These are phyloP conservation scores for Plasmodium vivax DNA, from an alignment of 169 alveolate genomes.

Conservation along the genomic window DNA sequence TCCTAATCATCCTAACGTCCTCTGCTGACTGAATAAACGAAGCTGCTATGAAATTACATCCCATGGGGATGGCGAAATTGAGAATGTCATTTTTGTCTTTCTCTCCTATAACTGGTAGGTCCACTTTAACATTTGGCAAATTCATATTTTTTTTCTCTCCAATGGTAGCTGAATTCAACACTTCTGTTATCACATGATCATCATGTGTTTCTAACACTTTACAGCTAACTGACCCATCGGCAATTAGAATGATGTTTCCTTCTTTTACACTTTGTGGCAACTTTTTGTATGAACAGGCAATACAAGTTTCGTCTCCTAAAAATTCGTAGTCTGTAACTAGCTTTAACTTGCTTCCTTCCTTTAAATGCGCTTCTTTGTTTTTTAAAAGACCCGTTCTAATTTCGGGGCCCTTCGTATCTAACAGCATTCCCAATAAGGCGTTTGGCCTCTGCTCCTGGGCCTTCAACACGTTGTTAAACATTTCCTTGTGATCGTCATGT, in stretches of 20 bases:
- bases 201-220: constrained; percentile 92
- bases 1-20: constrained; percentile 83
- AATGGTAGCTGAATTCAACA: constrained; percentile 92
- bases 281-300: constrained; percentile 94
- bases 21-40: constrained; percentile 89
- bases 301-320: constrained; percentile 92
- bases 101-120: constrained; percentile 97
- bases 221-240: constrained; percentile 96
- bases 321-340: constrained; percentile 95
- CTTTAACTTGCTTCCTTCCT: constrained; percentile 93
- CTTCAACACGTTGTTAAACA: constrained; percentile 89
- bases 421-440: constrained; percentile 92
- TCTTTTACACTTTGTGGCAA: constrained; percentile 94
- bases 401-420: constrained; percentile 99
- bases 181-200: constrained; percentile 88
- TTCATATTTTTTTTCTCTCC: constrained; percentile 98
- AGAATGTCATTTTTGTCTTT: constrained; percentile 97
- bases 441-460: constrained; percentile 95
- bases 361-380: constrained; percentile 90
- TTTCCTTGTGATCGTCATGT: constrained; percentile 94
- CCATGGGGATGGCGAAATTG: constrained; percentile 96
- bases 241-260: constrained; percentile 96
- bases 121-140: constrained; percentile 97
- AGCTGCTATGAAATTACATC: constrained; percentile 95
- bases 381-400: constrained; percentile 96